Conservation (phyloP, 2,329 filamentous ascomycete species). For the Sporothrix brunneoviolacea region DNA sequence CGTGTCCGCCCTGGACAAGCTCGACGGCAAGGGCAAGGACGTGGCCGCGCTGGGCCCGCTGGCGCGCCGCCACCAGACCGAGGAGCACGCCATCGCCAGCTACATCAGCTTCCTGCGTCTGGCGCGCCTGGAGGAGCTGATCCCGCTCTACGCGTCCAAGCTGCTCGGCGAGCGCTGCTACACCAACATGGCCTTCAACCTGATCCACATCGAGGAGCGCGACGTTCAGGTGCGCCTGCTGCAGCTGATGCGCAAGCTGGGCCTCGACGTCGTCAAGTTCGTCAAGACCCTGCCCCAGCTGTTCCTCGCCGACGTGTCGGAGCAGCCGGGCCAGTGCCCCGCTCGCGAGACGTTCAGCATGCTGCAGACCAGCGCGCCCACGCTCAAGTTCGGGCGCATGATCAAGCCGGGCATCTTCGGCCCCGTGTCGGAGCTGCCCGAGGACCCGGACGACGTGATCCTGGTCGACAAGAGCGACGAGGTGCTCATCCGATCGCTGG, state of each 20-base stretch:
- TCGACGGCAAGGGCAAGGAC: conserved; percentile 20
- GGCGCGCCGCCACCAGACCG: conserved; percentile 34
- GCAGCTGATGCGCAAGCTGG: conserved; percentile 66
- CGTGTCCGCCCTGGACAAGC: conserved; percentile 57
- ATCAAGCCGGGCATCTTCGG: conserved; percentile 67
- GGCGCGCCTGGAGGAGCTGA: conserved; percentile 65
- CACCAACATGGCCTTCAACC: conserved; percentile 65
- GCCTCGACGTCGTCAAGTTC: conserved; percentile 66
- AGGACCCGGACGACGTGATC: conserved; percentile 24
- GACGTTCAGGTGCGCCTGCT: conserved; percentile 63
- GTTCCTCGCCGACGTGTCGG: conserved; percentile 42
- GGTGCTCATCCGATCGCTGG: conserved; percentile 67
- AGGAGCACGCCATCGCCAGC: conserved; percentile 70
- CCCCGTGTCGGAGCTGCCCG: conserved; percentile 49
- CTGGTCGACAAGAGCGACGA: conserved; percentile 56
- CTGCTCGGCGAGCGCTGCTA: conserved; percentile 59
- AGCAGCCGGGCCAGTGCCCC: too few relatives aligned
- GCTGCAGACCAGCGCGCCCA: conserved; percentile 40
- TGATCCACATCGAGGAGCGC: conserved; percentile 64
- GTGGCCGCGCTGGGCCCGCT: conserved; percentile 32
- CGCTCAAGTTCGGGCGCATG: conserved; percentile 54
- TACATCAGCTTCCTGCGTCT: conserved; percentile 77
- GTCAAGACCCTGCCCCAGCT: conserved; percentile 60
- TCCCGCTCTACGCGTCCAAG: conserved; percentile 83
- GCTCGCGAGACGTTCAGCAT: conserved; percentile 45